These are phyloP conservation scores for Ustilago sp. DNA, from an alignment of 1,284 basidiomycete species.

Conservation along the genomic window DNA sequence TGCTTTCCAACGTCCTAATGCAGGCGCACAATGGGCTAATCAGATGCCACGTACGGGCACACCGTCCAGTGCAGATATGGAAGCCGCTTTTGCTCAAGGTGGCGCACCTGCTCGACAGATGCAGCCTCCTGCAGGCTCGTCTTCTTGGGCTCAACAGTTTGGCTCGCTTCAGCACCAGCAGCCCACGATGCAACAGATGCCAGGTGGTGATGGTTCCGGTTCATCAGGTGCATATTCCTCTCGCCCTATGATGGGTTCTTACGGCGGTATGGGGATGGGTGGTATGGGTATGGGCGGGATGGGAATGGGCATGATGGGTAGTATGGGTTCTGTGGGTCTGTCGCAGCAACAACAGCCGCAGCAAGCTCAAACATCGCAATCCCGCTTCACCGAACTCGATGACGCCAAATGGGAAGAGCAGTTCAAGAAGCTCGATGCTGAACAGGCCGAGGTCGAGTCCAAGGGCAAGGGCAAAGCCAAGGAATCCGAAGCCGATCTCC, in stretches of 20 bases:
- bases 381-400: conserved; percentile 62
- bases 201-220: conserved; percentile 20
- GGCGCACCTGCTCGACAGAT: conserved; percentile 21
- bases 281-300: conserved; percentile 45
- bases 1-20: conserved; percentile 31
- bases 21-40: conserved; percentile 53
- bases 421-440: conserved; percentile 63
- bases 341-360: conserved; percentile 24
- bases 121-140: conserved; percentile 30
- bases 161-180: conserved; percentile 27
- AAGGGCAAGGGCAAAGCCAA: conserved; percentile 63
- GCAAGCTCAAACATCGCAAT: conserved; percentile 31
- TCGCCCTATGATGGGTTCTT: conserved; percentile 49
- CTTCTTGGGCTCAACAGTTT: conserved; percentile 61
- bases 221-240: conserved; percentile 37
- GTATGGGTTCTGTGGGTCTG: conserved; percentile 37
- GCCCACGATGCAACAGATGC: conserved; percentile 24
- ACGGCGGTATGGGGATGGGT: conserved; percentile 44
- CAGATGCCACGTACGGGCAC: conserved; percentile 54
- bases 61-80: conserved; percentile 45
- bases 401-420: conserved; percentile 66
- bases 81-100: conserved; percentile 52
- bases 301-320: conserved; percentile 52
- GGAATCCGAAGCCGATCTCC: conserved; percentile 37
- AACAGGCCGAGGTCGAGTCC: conserved; percentile 50